phyloP scores from a whole-genome alignment of 2,329 filamentous ascomycete genomes.

The Cercospora nicotianae region DNA sequence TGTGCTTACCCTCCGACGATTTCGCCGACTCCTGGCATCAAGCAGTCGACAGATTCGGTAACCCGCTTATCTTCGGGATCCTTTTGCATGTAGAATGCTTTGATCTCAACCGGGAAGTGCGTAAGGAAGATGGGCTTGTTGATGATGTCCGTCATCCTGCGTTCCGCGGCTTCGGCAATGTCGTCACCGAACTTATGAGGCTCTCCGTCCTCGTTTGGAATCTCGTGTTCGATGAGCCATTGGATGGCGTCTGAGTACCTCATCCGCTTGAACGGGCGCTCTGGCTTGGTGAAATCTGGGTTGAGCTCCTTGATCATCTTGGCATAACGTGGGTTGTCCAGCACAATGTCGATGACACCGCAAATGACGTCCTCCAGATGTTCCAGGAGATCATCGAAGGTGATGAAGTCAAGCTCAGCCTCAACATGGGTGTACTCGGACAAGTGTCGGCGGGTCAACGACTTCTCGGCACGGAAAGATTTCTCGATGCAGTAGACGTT shows the following conservation, averaged over 20 bases:
- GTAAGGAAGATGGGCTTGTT: constrained; percentile 94
- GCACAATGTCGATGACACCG: constrained; percentile 74
- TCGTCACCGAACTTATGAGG: constrained; percentile 93
- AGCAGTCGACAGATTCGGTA: constrained; percentile 85
- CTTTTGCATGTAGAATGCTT: constrained; percentile 99
- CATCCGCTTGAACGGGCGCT: constrained; percentile 91
- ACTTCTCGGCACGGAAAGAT: constrained; percentile 97
- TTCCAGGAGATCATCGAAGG: constrained; percentile 80
- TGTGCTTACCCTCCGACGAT: constrained; percentile 60
- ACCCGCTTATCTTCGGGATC: constrained; percentile 75
- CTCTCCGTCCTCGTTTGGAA: constrained; percentile 88
- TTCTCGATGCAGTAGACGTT: constrained; percentile 98
- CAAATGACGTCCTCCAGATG: constrained; percentile 89
- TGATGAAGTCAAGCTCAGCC: constrained; percentile 93
- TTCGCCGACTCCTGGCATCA: constrained; percentile 94
- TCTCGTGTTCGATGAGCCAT: constrained; percentile 88
- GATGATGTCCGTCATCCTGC: constrained; percentile 95
- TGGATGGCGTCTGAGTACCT: constrained; percentile 90
- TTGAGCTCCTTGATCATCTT: constrained; percentile 81
- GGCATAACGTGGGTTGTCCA: constrained; percentile 71
- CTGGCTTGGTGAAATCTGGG: constrained; percentile 80
- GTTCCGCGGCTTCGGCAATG: constrained; percentile 95
- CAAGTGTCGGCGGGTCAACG: constrained; percentile 86
- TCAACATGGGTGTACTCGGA: constrained; percentile 97
- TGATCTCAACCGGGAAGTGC: constrained; percentile 96